Evolutionary conservation across 352 stramenopile species (phyloP).

Genomic region (Phytophthora macrochlamydospora): DNA sequence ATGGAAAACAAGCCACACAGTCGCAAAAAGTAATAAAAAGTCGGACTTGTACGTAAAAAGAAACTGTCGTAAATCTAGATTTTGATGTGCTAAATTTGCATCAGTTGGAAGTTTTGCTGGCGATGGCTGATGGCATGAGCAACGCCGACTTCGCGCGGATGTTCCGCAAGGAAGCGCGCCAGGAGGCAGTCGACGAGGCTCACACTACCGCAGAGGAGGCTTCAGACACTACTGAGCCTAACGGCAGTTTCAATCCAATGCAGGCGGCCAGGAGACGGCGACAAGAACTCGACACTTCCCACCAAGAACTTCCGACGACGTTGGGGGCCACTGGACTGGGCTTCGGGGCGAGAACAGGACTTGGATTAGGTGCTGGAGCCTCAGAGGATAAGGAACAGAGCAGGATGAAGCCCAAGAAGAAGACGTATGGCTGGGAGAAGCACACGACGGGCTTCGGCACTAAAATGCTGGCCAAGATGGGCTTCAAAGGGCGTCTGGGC

Average conservation of each 20-base stretch:
- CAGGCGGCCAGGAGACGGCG: conserved; percentile 22
- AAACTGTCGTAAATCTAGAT: no score
- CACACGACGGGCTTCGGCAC: conserved; percentile 97
- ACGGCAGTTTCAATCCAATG: conserved; percentile 16
- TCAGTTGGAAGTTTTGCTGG: no score
- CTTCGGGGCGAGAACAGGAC: conserved; percentile 15
- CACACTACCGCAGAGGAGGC: background rate
- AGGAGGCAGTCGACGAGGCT: conserved; percentile 7
- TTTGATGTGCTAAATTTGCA: no score
- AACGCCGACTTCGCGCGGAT: conserved; percentile 87
- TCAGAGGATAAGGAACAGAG: background rate
- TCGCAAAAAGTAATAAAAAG: background rate
- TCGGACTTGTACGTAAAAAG: background rate
- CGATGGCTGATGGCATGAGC: conserved; percentile 39
- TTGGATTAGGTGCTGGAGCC: conserved; percentile 21
- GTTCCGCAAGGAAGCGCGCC: conserved; percentile 52
- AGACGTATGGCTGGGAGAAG: conserved; percentile 91
- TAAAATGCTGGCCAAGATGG: conserved; percentile 97
- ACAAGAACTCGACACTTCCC: conserved; percentile 24
- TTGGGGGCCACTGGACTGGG: conserved; percentile 13
- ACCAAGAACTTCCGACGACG: background rate
- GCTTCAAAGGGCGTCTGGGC: conserved; percentile 93
- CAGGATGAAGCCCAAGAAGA: conserved; percentile 19
- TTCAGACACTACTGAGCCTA: background rate
- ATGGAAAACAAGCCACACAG: background rate